phyloP scores from a whole-genome alignment of 1,284 basidiomycete species.

The Ganoderma meredithae region DNA sequence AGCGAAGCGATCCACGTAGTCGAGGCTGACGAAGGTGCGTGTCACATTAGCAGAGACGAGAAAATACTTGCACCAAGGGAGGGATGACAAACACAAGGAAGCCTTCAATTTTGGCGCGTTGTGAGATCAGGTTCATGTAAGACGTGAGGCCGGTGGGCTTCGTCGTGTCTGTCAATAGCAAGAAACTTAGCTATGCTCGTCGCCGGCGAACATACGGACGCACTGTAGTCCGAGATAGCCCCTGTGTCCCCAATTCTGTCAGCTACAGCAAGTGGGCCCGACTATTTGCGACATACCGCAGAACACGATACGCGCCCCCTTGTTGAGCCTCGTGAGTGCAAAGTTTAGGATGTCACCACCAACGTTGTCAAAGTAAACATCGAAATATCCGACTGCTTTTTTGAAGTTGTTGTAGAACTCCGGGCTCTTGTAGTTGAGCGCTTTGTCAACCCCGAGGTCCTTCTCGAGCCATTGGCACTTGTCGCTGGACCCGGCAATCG shows the following conservation, averaged over 20 bases:
- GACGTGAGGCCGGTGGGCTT: constrained; percentile 66
- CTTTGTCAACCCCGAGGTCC: constrained; percentile 83
- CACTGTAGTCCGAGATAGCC: constrained; percentile 84
- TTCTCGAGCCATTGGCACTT: constrained; percentile 87
- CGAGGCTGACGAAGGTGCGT: constrained; percentile 52
- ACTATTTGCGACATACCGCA: constrained; percentile 56
- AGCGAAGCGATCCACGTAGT: constrained; percentile 67
- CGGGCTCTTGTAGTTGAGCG: constrained; percentile 87
- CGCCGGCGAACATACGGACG: constrained; percentile 32
- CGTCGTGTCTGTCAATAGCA: constrained; percentile 47
- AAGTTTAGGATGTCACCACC: constrained; percentile 87
- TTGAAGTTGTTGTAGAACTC: constrained; percentile 76
- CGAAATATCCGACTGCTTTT: constrained; percentile 66
- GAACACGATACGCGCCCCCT: constrained; percentile 79
- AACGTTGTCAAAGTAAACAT: constrained; percentile 91
- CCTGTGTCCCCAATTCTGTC: constrained; percentile 47
- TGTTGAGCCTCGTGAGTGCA: constrained; percentile 76
- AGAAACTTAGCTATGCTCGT: neutral
- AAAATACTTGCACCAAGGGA: constrained; percentile 2
- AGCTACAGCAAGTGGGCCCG: constrained; percentile 17
- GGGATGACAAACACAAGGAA: constrained; percentile 74
- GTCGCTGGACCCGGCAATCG: constrained; percentile 79
- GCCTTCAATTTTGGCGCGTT: constrained; percentile 81
- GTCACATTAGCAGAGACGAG: neutral
- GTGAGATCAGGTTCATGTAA: constrained; percentile 74